A percentile compares a stretch with the other conserved stretches of the same genome.
phyloP scores from a whole-genome alignment of 768 basidiomycete genomes.

The Leucogyrophana mollusca region DNA sequence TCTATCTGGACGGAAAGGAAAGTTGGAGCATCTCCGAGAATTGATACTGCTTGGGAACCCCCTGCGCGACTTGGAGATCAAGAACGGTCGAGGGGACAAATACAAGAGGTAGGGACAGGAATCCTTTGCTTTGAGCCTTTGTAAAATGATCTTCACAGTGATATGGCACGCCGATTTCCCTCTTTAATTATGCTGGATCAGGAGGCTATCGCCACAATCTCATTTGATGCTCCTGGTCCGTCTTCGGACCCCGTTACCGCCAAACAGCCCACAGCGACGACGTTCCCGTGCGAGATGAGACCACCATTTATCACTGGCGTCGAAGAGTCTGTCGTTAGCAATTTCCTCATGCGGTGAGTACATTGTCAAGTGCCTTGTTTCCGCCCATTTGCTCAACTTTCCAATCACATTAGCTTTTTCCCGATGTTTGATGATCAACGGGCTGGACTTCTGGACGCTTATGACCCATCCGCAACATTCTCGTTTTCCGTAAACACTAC shows the following conservation, averaged over 20 bases:
- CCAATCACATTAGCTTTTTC: slow-evolving; percentile 63
- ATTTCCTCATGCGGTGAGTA: slow-evolving; percentile 77
- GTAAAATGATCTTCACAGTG: slow-evolving; percentile 43
- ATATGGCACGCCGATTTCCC: slow-evolving; percentile 78
- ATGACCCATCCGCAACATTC: slow-evolving; percentile 86
- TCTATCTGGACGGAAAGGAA: slow-evolving; percentile 57
- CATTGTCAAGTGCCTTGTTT: neutral
- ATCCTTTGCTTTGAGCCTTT: slow-evolving; percentile 2
- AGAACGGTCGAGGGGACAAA: slow-evolving; percentile 53
- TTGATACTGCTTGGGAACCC: slow-evolving; percentile 77
- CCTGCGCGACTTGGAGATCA: slow-evolving; percentile 58
- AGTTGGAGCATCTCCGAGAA: slow-evolving; percentile 65
- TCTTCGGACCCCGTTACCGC: slow-evolving; percentile 38
- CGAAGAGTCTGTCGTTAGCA: slow-evolving; percentile 62
- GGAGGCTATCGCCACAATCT: slow-evolving; percentile 71
- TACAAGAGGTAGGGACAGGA: slow-evolving; percentile 78
- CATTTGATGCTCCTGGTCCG: slow-evolving; percentile 70
- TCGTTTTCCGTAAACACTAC: slow-evolving; percentile 85
- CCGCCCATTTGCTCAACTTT: slow-evolving; percentile 9
- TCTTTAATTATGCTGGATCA: slow-evolving; percentile 83
- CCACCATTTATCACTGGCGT: slow-evolving; percentile 76
- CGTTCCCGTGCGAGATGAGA: slow-evolving; percentile 76
- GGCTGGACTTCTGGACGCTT: slow-evolving; percentile 62
- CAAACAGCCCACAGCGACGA: slow-evolving; percentile 55
- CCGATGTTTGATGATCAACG: slow-evolving; percentile 80